Evolutionary conservation across 441 rosid species (phyloP), one percentile per base, ranked within the genome.

Genomic region (Populus hybrid): DNA sequence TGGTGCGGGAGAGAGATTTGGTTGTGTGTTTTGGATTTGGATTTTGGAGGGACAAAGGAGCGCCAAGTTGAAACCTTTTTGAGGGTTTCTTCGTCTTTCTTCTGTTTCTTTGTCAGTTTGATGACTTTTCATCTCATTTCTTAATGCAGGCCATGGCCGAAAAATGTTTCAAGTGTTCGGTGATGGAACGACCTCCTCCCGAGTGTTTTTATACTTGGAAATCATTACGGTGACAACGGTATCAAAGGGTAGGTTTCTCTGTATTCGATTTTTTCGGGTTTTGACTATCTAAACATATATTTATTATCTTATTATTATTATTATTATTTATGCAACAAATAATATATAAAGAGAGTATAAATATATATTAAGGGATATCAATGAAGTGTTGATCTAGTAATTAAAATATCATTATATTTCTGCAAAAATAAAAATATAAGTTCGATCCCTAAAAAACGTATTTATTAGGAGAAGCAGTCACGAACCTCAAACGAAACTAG

Each of bases 401-500:
- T 29, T 29, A 29, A 29, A 29, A 29, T 29, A 29, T 3, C 0
- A 29, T 29, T 3, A 3, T 29, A 3, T 3, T 3, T 29, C 4
- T 29, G 0, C 0, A 29, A 3, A 0, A 3, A 3, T 29, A 3
- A 29, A 0, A 29, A 29, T 3, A 29, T 0, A 29, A 29, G 31
- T 29, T 29, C n/a, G n/a, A n/a, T n/a, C n/a, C n/a, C n/a, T n/a
- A n/a, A n/a, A n/a, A n/a, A n/a, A n/a, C n/a, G n/a, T n/a, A n/a
- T n/a, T n/a, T n/a, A n/a, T n/a, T n/a, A n/a, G n/a, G n/a, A n/a
- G n/a, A n/a, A n/a, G n/a, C n/a, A n/a, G n/a, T n/a, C n/a, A n/a
- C n/a, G n/a, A n/a, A n/a, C n/a, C n/a, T n/a, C n/a, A n/a, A n/a
- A n/a, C n/a, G n/a, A n/a, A n/a, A 28, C 29, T 28, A 28, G 3